These are phyloP conservation scores for Penicillium coprophilum DNA, from an alignment of 495 filamentous ascomycete species.

Conservation along the genomic window DNA sequence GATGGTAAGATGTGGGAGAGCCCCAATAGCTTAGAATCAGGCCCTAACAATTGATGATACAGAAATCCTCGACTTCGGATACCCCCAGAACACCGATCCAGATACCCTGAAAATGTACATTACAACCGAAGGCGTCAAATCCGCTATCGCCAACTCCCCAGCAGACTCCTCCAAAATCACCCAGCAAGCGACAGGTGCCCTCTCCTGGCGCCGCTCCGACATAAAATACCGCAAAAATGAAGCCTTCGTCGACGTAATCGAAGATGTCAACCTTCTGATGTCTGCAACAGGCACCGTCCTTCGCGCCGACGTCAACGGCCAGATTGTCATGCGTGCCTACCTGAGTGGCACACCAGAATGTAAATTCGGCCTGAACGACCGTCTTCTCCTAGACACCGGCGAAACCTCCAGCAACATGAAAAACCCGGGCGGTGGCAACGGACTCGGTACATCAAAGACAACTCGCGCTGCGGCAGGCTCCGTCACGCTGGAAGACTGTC, in stretches of 20 bases:
- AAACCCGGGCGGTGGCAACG: slow-evolving; percentile 48
- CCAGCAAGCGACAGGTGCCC: slow-evolving; percentile 96
- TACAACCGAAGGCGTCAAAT: slow-evolving; percentile 98
- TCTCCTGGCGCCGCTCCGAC: slow-evolving; percentile 95
- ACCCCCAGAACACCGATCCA: slow-evolving; percentile 98
- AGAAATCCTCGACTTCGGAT: slow-evolving; percentile 99
- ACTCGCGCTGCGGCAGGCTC: slow-evolving; percentile 94
- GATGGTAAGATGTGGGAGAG: slow-evolving; percentile 62
- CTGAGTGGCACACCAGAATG: slow-evolving; percentile 96
- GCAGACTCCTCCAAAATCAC: slow-evolving; percentile 92
- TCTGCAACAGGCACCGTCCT: slow-evolving; percentile 93
- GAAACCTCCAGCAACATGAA: slow-evolving; percentile 47
- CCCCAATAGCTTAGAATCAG: neutral
- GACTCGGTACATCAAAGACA: slow-evolving; percentile 61
- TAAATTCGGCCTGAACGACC: slow-evolving; percentile 99
- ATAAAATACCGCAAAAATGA: slow-evolving; percentile 99
- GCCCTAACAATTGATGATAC: slow-evolving; percentile 3
- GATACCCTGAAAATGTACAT: slow-evolving; percentile 99
- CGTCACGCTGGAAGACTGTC: slow-evolving; percentile 96
- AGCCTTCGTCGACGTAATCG: slow-evolving; percentile 98
- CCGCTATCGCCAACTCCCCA: slow-evolving; percentile 70
- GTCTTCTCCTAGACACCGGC: slow-evolving; percentile 81
- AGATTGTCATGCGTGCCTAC: slow-evolving; percentile 99
- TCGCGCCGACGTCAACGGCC: slow-evolving; percentile 94
- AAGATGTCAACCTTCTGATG: slow-evolving; percentile 99